Base-by-base conservation (phyloP, 805 yeast genomes). In the Metschnikowia similis region DNA sequence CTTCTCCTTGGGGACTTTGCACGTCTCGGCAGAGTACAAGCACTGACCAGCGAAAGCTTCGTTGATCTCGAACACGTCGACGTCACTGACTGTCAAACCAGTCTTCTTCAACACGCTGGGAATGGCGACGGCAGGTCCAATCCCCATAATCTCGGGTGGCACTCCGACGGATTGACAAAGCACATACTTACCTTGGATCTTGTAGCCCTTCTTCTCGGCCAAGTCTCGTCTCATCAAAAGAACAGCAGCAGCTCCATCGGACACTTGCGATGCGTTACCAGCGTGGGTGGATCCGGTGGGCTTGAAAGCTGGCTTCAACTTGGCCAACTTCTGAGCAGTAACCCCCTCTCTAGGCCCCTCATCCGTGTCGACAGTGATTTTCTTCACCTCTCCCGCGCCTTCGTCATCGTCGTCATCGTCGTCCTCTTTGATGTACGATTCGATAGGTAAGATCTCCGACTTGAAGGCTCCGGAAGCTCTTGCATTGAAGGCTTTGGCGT, bases 21-120 rank as follows among this genome's bases (percentile, higher is more conserved):
- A 77, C 42, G 79, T 74, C 55, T 77, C 74, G 45, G 89, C 77
- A 48, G 91, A 85, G 73, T 79, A 91, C 47, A 92, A 69, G 48
- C 95, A 89, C 75, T 92, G 97, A 9, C 96, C 94, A 14, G 98
- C 97, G 71, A 92, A 92, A 1, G 98, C 97, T 76, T 92, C 98
- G 70, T 91, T 91, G 64, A 92, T 83, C 75, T 92, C 98, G 66
- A 79, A 91, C 35, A 89, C 79, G 44, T 81, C 77, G 49, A 92
- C 72, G 59, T 90, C 96, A 43, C 79, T 77, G 29, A 80, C 75
- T 6, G 76, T 70, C 52, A 91, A 66, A 35, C 85, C 84, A 48
- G 74, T 59, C 63, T 81, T 81, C 66, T 78, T 74, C 57, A 92
- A 79, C 16, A 89, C 84, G 49, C 79, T 80, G 54, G 99, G 98